These are phyloP conservation scores for Eimeria maxima DNA, from an alignment of 169 alveolate genomes.

Conservation along the genomic window DNA sequence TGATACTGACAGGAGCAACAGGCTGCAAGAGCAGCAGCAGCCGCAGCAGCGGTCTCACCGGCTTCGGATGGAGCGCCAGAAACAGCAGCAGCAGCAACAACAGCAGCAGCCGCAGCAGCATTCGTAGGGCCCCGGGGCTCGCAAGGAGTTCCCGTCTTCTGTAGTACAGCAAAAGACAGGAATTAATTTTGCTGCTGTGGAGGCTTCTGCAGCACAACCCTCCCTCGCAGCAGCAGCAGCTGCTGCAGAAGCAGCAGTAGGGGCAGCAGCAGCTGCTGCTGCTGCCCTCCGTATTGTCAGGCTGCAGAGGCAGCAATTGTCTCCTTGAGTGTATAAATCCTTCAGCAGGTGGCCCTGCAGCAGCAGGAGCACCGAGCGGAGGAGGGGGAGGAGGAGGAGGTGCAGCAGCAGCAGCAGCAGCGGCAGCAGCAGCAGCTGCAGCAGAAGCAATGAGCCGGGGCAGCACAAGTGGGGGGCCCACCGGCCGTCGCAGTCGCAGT, in stretches of 20 bases:
- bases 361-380: background rate
- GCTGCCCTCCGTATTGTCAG: background rate
- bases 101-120: background rate
- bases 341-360: background rate
- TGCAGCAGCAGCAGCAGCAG: conserved; percentile 35
- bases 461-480: background rate
- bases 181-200: background rate
- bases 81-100: background rate
- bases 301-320: background rate
- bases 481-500: conserved; percentile 43
- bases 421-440: background rate
- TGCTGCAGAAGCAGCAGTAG: background rate
- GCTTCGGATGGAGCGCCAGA: background rate
- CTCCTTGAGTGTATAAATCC: background rate
- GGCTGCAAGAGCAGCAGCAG: conserved; percentile 13
- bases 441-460: conserved; percentile 22
- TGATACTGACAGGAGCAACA: background rate
- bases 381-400: background rate
- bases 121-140: background rate
- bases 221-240: background rate
- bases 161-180: background rate
- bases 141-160: background rate
- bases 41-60: background rate
- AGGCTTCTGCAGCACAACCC: background rate
- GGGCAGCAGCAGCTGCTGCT: conserved; percentile 34